A percentile compares a stretch with the other conserved stretches of the same genome.
These are phyloP conservation scores for Candida coleopterorum DNA, from an alignment of 805 yeast species.

Conservation along the genomic window DNA sequence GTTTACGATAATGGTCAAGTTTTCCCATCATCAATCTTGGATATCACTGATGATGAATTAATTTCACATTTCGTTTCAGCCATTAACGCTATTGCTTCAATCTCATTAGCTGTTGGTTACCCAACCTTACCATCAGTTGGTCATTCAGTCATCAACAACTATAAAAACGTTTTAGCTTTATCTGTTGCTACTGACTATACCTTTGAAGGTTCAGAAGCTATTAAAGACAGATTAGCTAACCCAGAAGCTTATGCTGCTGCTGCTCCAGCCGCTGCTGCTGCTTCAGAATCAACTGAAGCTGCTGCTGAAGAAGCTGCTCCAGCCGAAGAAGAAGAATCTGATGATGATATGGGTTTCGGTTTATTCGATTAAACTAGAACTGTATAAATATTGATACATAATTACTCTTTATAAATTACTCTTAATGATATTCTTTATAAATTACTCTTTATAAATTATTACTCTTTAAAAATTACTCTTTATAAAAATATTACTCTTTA, in stretches of 20 bases:
- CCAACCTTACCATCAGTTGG: constrained; percentile 99
- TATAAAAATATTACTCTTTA: too few relatives aligned
- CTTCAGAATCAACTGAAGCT: constrained; percentile 63
- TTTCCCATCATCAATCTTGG: constrained; percentile 95
- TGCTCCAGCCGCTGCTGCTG: constrained; percentile 79
- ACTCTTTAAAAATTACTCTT: too few relatives aligned
- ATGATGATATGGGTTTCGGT: constrained; percentile 98
- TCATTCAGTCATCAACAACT: constrained; percentile 97
- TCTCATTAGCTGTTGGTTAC: constrained; percentile 97
- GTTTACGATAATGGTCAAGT: constrained; percentile 98
- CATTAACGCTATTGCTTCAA: constrained; percentile 86
- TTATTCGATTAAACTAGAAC: constrained; percentile 76
- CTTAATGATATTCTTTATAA: too few relatives aligned
- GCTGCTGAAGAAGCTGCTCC: constrained; percentile 70
- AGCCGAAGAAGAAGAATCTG: constrained; percentile 72
- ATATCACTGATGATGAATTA: constrained; percentile 97
- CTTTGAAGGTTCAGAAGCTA: constrained; percentile 97
- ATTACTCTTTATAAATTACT: too few relatives aligned
- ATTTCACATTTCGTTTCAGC: constrained; percentile 89
- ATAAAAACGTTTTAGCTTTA: constrained; percentile 97
- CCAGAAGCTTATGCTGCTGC: constrained; percentile 99
- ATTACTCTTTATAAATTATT: too few relatives aligned
- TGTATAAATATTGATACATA: neutral
- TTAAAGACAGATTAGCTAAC: constrained; percentile 99
- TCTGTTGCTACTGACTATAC: constrained; percentile 98